Percentiles rank a stretch among this genome's conserved stretches.
phyloP scores from a whole-genome alignment of 1,284 basidiomycete genomes.

The Cryptococcus neoformans region DNA sequence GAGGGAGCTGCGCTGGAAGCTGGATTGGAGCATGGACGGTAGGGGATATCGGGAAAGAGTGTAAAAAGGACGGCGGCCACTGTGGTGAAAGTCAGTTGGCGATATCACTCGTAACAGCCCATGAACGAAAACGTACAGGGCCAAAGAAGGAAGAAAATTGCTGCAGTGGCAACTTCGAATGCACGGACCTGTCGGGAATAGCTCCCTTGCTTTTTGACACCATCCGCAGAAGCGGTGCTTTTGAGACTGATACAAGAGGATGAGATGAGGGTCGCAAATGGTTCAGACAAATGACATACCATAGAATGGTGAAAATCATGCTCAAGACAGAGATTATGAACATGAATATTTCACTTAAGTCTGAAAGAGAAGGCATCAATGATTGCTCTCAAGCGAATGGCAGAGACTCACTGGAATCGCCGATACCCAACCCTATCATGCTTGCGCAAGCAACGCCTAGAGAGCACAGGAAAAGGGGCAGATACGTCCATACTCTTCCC shows the following conservation, averaged over 20 bases:
- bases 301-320: slow-evolving; percentile 13
- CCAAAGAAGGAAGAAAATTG: slow-evolving; percentile 32
- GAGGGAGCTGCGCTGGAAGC: slow-evolving; percentile 17
- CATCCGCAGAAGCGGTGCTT: no score
- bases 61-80: slow-evolving; percentile 34
- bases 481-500: slow-evolving; percentile 26
- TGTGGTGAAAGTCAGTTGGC: slow-evolving; percentile 5
- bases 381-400: neutral
- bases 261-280: no score
- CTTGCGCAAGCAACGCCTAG: slow-evolving; percentile 17
- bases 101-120: neutral
- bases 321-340: slow-evolving; percentile 14
- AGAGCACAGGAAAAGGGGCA: slow-evolving; percentile 21
- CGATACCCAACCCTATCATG: slow-evolving; percentile 10
- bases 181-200: slow-evolving; percentile 14
- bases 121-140: slow-evolving; percentile 10
- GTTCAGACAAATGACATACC: slow-evolving; percentile 18
- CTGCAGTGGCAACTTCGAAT: slow-evolving; percentile 24
- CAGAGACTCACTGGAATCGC: slow-evolving; percentile 22
- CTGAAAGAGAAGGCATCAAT: slow-evolving; percentile 2
- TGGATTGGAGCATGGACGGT: slow-evolving; percentile 32
- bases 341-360: slow-evolving; percentile 16
- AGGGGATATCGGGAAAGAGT: slow-evolving; percentile 29
- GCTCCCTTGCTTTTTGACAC: neutral
- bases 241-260: no score